These are phyloP conservation scores for Primulina eburnea DNA, from an alignment of 257 asterid genomes.

Conservation along the genomic window DNA sequence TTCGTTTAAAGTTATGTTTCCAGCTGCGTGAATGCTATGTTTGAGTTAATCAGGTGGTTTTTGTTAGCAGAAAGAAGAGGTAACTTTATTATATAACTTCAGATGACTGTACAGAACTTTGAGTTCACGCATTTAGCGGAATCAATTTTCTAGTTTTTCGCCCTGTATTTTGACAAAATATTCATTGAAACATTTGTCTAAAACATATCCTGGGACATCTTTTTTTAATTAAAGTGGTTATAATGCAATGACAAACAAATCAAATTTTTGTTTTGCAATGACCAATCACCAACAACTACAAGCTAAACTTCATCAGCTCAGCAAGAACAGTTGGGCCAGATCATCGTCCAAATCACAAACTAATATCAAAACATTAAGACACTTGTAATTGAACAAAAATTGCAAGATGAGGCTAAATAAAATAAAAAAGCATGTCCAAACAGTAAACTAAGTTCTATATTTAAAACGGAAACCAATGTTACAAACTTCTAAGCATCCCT, in stretches of 20 bases:
- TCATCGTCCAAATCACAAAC: background rate
- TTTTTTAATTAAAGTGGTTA: constrained; percentile 1
- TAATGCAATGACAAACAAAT: constrained; percentile 1
- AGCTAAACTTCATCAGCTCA: constrained; percentile 1
- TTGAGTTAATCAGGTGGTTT: background rate
- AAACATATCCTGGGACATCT: background rate
- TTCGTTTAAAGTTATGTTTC: background rate
- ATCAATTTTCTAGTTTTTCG: background rate
- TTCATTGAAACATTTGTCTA: background rate
- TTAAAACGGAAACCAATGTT: background rate
- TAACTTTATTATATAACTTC: background rate
- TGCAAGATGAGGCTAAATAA: background rate
- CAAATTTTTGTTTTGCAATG: background rate
- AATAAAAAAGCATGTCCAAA: background rate
- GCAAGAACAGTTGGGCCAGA: background rate
- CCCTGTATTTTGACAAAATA: too few relatives aligned
- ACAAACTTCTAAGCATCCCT: background rate
- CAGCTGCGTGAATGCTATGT: background rate
- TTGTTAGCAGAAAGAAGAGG: background rate
- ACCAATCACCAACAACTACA: background rate
- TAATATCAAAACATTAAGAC: background rate
- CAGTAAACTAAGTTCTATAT: background rate
- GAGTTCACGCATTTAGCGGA: background rate
- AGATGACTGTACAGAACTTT: background rate
- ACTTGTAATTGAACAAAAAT: background rate